Evolutionary conservation across 495 filamentous ascomycete genomes (phyloP), one percentile per base, ranked within the genome.

Genomic region (Trypethelium eluteriae): DNA sequence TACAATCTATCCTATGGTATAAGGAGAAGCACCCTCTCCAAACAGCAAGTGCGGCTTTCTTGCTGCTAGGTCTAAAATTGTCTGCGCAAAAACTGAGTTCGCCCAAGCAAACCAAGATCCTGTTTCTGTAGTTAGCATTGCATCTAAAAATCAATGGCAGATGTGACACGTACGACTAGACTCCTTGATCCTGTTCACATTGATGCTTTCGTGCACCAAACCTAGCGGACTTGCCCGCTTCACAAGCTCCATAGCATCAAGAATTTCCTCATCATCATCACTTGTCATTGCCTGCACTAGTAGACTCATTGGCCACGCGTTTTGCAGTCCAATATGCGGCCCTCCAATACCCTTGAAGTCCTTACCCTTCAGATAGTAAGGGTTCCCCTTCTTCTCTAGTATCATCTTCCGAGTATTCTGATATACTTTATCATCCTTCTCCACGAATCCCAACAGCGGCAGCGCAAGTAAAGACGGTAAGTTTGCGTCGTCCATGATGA

Each of bases 401-500:
- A 99, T 79, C 94, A 98, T 97, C 73, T 85, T 89, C 69, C 94
- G 83, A 0, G 95, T 99, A 74, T 96, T 97, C 71, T 87, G 80
- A 73, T 99, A 99, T 0, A 87, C 85, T 46, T 79, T 70, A 62
- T 99, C 85, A 47, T 83, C 75, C 9, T 70, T 72, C 14, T 83
- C 77, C 7, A 96, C 78, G 74, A 96, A 99, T 18, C 93, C 94
- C 70, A 98, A 83, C 34, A 93, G 79, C 2, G 94, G 94, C 11
- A 99, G 81, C 25, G 93, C 86, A 1, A 99, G 81, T 10, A 99
- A 78, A 0, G 92, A 96, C 1, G 94, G 94, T 46, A 98, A 84
- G 70, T 99, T 99, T 12, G 94, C 94, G 74, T 99, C 94, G 70
- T 99, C 94, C 94, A 98, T 98, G 39, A 98, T 76, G 62, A 96